Evolutionary conservation across 2,329 filamentous ascomycete species (phyloP).

Genomic region (Aaosphaeria arxii): DNA sequence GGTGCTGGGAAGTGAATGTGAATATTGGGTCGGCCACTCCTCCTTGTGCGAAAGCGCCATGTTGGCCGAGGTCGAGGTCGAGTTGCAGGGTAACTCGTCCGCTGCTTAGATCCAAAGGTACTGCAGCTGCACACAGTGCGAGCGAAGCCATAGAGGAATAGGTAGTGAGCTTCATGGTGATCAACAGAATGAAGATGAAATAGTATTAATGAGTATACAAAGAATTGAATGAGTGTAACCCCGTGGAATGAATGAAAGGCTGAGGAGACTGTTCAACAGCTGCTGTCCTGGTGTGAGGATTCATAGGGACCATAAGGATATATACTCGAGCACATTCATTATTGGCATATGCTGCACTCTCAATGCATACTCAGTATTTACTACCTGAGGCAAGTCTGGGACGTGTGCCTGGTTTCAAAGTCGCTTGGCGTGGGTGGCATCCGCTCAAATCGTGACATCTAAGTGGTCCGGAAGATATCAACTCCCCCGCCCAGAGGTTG

Average conservation of each 20-base stretch:
- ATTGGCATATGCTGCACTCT: neutral
- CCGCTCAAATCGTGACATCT: neutral
- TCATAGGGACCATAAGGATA: neutral
- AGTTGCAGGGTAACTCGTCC: slow-evolving; percentile 13
- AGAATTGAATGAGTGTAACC: neutral
- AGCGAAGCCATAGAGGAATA: neutral
- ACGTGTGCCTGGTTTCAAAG: neutral
- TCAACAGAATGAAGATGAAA: neutral
- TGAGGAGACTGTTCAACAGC: neutral
- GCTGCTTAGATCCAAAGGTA: neutral
- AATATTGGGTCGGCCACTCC: slow-evolving; percentile 12
- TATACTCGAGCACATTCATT: neutral
- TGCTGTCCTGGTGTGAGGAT: neutral
- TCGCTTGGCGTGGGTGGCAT: neutral
- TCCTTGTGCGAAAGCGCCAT: neutral
- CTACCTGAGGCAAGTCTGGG: neutral
- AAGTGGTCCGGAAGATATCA: neutral
- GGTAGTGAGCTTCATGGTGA: neutral
- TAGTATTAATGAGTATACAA: neutral
- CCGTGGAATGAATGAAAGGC: neutral
- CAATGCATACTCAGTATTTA: neutral
- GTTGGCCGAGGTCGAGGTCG: slow-evolving; percentile 17
- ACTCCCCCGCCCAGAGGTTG: no score
- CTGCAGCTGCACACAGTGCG: neutral
- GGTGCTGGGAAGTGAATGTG: slow-evolving; percentile 51